Base-by-base conservation (phyloP, 2,329 filamentous ascomycete species). In the Phoma sp. region DNA sequence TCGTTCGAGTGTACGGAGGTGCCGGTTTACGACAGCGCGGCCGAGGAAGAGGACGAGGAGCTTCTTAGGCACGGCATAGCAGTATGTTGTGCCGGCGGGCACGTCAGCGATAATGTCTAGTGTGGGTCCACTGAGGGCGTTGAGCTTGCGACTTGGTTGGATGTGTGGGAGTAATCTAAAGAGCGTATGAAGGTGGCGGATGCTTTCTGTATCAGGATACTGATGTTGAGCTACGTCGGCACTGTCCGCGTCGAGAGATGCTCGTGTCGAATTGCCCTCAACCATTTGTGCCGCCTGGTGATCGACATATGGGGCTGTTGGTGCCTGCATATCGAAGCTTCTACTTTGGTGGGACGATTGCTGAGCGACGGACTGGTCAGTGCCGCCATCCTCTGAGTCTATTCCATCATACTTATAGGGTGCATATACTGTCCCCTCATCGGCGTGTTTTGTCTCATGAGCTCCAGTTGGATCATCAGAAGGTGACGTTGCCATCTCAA, bases 11-110 rank as follows among this genome's bases (percentile, higher is more conserved):
- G 63, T 68, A 4, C 55, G 45, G 13, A 64, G 46, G 14, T 57
- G 61, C 36, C 58, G 61, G 11, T 41, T 53, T 4, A 67, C 50
- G n/a, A 57, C 32, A 3, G 39, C 27, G 6, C 57, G 52, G 14
- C 64, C 62, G 9, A 65, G 50, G 29, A 65, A 63, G 14, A 67
- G 55, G 7, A 63, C 52, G 7, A 66, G 55, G 22, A 67, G 18
- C 40, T 64, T 64, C 51, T 65, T 65, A 2, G 61, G 53, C 1
- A 65, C 55, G 4, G 40, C 45, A 1, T 47, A 27, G 7, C 53
- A 58, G 4, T 64, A 27, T 0, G 45, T 8, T 1, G 37, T 25
- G 2, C 39, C 39, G 2, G 58, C 59, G 0, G 40, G 51, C 4
- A 8, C 13, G 8, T 54, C 46, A n/a, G 65, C 59, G 6, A 63